Conservation (phyloP, 352 stramenopile genomes). For the Elongisporangium senticosum region DNA sequence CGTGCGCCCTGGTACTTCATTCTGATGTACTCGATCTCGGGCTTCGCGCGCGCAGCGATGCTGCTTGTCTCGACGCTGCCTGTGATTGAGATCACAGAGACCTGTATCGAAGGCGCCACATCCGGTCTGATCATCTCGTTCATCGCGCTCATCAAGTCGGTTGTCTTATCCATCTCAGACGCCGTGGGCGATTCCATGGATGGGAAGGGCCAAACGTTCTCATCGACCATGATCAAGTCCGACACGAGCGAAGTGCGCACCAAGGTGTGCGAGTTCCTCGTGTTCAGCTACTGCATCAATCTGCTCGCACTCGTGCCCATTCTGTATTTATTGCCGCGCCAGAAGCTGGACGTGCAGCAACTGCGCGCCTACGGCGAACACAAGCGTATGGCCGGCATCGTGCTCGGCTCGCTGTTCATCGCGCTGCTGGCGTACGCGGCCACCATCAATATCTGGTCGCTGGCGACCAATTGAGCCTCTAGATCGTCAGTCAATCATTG, state of each 20-base stretch:
- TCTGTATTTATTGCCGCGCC: conserved; percentile 57
- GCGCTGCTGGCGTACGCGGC: conserved; percentile 34
- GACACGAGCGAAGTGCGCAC: conserved; percentile 27
- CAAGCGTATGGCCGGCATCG: conserved; percentile 32
- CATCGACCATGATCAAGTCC: conserved; percentile 16
- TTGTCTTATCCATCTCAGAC: conserved; percentile 52
- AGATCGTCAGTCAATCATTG: neutral
- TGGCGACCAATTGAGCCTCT: conserved; percentile 2
- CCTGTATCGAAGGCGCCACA: conserved; percentile 62
- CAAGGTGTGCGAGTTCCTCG: conserved; percentile 30
- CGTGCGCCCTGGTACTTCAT: conserved; percentile 47
- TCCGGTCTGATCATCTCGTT: conserved; percentile 59
- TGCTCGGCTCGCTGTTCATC: conserved; percentile 32
- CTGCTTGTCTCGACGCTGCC: conserved; percentile 53
- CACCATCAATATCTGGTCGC: conserved; percentile 34
- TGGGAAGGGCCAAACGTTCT: conserved; percentile 34
- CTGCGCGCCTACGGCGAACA: conserved; percentile 51
- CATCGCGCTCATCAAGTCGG: conserved; percentile 54
- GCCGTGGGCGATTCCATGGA: conserved; percentile 43
- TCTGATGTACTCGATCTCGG: conserved; percentile 31
- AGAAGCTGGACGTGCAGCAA: conserved; percentile 61
- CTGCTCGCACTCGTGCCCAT: conserved; percentile 46
- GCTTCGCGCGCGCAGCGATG: conserved; percentile 29
- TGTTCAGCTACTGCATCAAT: conserved; percentile 48
- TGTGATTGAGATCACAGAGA: conserved; percentile 71